phyloP scores from a whole-genome alignment of 352 stramenopile species.

The Plasmopara viticola region DNA sequence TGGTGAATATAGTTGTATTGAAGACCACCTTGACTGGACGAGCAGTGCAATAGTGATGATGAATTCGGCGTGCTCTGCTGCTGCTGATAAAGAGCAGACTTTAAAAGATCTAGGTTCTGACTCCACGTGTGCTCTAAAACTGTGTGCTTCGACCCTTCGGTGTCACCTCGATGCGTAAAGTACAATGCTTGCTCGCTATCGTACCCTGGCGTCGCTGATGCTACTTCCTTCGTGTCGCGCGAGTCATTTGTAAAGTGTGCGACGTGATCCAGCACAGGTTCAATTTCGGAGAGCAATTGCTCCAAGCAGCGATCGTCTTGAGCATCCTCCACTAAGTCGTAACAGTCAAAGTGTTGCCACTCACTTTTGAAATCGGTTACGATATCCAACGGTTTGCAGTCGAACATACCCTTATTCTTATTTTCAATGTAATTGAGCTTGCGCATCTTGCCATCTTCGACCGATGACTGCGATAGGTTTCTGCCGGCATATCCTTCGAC shows the following conservation, averaged over 20 bases:
- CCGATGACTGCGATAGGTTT: slow-evolving; percentile 16
- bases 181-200: slow-evolving; percentile 15
- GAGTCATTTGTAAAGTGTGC: slow-evolving; percentile 36
- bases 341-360: slow-evolving; percentile 8
- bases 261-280: slow-evolving; percentile 44
- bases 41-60: too few relatives aligned
- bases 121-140: slow-evolving; percentile 24
- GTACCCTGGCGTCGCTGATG: slow-evolving; percentile 20
- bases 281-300: slow-evolving; percentile 42
- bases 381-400: slow-evolving; percentile 19
- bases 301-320: slow-evolving; percentile 39
- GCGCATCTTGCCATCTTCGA: slow-evolving; percentile 20
- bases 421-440: slow-evolving; percentile 24
- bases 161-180: slow-evolving; percentile 14
- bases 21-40: too few relatives aligned
- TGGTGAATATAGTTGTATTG: too few relatives aligned
- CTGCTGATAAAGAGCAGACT: too few relatives aligned
- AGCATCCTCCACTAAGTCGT: slow-evolving; percentile 15
- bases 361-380: slow-evolving; percentile 16
- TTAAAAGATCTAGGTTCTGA: slow-evolving; percentile 1
- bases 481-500: slow-evolving; percentile 4
- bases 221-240: slow-evolving; percentile 5
- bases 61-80: too few relatives aligned
- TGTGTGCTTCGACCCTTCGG: slow-evolving; percentile 18
- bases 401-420: slow-evolving; percentile 19